A percentile compares a stretch with the other conserved stretches of the same genome.
Conservation (phyloP, 2,329 filamentous ascomycete genomes). For the Hirsutella thompsonii region DNA sequence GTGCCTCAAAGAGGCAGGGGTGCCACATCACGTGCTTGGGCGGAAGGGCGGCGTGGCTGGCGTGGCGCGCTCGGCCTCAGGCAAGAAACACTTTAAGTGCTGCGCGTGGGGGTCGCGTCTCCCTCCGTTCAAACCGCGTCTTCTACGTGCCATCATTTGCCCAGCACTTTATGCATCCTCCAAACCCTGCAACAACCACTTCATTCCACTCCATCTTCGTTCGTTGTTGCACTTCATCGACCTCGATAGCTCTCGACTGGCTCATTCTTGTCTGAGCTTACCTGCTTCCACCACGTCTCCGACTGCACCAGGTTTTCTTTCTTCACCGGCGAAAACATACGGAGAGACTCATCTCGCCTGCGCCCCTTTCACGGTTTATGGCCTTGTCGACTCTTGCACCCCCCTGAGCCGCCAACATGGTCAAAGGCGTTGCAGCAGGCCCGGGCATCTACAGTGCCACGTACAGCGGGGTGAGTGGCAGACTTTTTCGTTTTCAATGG, state of each 20-base stretch:
- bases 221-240: not conserved
- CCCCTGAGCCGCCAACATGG: slow-evolving; percentile 26
- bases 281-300: not conserved
- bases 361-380: not conserved
- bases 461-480: slow-evolving; percentile 48
- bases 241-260: not conserved
- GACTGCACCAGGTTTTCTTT: not conserved
- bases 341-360: not conserved
- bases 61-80: slow-evolving; percentile 14
- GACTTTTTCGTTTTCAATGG: not conserved
- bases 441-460: slow-evolving; percentile 54
- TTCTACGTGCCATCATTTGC: slow-evolving; percentile 19
- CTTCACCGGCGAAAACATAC: not conserved
- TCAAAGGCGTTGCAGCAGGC: slow-evolving; percentile 25
- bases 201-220: not conserved
- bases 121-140: slow-evolving; percentile 19
- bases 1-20: slow-evolving; percentile 11
- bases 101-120: slow-evolving; percentile 25
- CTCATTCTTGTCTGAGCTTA: not conserved
- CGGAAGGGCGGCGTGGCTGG: not conserved
- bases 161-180: slow-evolving; percentile 8
- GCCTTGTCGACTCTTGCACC: slow-evolving; percentile 1
- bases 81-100: slow-evolving; percentile 22
- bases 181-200: slow-evolving; percentile 6
- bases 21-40: slow-evolving; percentile 16